Base-by-base conservation (phyloP, 1,284 basidiomycete species). In the Clitocybe nebularis region DNA sequence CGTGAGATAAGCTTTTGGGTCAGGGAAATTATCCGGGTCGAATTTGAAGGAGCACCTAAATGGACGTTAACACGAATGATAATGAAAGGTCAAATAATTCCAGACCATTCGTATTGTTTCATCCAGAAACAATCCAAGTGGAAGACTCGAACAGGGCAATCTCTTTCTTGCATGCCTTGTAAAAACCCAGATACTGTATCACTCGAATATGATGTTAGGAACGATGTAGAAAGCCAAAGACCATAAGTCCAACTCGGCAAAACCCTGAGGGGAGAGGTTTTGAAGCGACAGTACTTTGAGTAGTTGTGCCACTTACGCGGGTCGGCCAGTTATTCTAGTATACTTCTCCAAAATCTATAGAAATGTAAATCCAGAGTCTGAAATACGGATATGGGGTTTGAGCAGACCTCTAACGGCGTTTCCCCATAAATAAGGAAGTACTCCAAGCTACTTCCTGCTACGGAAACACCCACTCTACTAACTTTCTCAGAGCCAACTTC, bases 101-200 rank as follows among this genome's bases (percentile, higher is more conserved):
- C 59, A 37, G 43, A 72, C 84, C 84, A 86, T 62, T 85, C 79
- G 58, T 84, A 86, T 57, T 81, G 77, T 57, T 82, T 84, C 83
- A 86, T 86, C 81, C 81, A 86, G 66, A 86, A 88, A 56, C 84
- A 87, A 56, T 89, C 85, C 32, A 87, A 59, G 52, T 89, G 84
- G 65, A 87, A 82, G 1, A 86, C 82, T n/a, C 83, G 74, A n/a
- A 86, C 82, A 21, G 70, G 72, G 51, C 82, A 84, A 43, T 77
- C 66, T 19, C 83, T 72, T 16, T 83, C 70, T 47, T 72, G 63
- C 84, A 89, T 87, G 8, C 81, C 83, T 56, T 83, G 64, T 42
- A 88, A 62, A 64, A 89, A 86, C 3, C 74, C 66, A 2, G 77
- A 75, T 8, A 87, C 84, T 0, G 83, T 87, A 42, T 75, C 68